Base-by-base conservation (phyloP, 2,329 filamentous ascomycete species). In the Fusarium falciforme region DNA sequence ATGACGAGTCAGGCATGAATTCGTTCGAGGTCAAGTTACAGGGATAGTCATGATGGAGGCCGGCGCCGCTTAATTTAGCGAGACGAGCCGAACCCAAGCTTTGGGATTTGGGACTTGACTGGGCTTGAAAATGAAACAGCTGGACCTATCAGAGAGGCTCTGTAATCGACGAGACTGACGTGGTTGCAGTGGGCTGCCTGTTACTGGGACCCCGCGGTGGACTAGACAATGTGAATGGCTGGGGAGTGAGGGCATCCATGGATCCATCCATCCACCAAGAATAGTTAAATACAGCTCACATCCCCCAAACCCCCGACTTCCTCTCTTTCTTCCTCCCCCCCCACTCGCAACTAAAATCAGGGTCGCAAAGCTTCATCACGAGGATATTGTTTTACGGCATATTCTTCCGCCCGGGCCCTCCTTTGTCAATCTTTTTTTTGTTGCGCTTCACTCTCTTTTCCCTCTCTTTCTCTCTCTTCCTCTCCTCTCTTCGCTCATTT, bases 361-460 rank as follows among this genome's bases (percentile, higher is more conserved):
- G 88, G 88, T 87, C 87, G 88, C 89, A 90, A 90, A 90, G 83
- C 76, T 77, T 83, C 81, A 83, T 82, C 80, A 82, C 79, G 83
- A 84, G 85, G 86, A 84, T 86, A 84, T 87, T 85, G 86, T 85
- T 85, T 79, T 12, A 72, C 81, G 81, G 75, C 77, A 80, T 82
- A 80, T 83, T 84, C 84, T 87, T 84, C 85, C 83, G 86, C 84
- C 88, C 87, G 87, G 88, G 85, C 85, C 87, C 87, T 85, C 44
- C 67, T 85, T 85, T 85, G 84, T 85, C 84, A 83, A 82, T 79
- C 79, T 49, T 77, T 80, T 80, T 72, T 64, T 42, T 20, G 68
- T 74, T 83, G 81, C 83, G 81, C 79, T 79, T 81, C 82, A 77
- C 77, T 78, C 80, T 80, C 27, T 78, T 82, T 64, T 59, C 61